These are phyloP conservation scores for Ascochyta pisi DNA, from an alignment of 2,329 filamentous ascomycete species.

Conservation along the genomic window DNA sequence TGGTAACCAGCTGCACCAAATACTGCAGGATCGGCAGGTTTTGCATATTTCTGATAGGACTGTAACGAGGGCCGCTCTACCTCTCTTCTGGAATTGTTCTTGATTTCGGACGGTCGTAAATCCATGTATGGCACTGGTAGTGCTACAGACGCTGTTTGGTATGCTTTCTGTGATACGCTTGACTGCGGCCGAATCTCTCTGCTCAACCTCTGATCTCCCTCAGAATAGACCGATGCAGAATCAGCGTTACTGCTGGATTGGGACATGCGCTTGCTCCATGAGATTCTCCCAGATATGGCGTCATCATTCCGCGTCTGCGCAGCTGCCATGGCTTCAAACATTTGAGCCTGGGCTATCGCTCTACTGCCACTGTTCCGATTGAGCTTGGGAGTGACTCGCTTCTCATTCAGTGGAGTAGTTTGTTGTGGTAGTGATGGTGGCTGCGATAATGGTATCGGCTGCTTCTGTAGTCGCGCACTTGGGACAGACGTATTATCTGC, in stretches of 20 bases:
- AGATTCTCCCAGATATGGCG: neutral
- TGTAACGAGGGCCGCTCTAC: neutral
- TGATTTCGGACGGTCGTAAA: neutral
- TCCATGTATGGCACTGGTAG: neutral
- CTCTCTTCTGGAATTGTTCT: no score
- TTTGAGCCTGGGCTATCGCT: conserved; percentile 39
- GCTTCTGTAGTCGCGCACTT: neutral
- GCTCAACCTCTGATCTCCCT: conserved; percentile 3
- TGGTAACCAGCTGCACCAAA: neutral
- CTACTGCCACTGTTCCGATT: conserved; percentile 36
- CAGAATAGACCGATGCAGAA: conserved; percentile 25
- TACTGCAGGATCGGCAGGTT: neutral
- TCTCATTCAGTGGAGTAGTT: conserved; percentile 17
- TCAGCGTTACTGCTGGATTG: conserved; percentile 19
- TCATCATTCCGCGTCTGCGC: conserved; percentile 17
- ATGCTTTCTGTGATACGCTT: conserved; percentile 5
- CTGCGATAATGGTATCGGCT: neutral
- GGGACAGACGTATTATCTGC: neutral
- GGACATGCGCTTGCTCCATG: conserved; percentile 9
- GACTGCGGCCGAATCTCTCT: neutral
- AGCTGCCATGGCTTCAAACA: conserved; percentile 38
- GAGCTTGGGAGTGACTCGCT: conserved; percentile 29
- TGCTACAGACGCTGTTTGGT: neutral
- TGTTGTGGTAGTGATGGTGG: neutral
- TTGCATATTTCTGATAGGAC: neutral